phyloP scores from a whole-genome alignment of 352 stramenopile genomes.

The Pythium folliculosum region DNA sequence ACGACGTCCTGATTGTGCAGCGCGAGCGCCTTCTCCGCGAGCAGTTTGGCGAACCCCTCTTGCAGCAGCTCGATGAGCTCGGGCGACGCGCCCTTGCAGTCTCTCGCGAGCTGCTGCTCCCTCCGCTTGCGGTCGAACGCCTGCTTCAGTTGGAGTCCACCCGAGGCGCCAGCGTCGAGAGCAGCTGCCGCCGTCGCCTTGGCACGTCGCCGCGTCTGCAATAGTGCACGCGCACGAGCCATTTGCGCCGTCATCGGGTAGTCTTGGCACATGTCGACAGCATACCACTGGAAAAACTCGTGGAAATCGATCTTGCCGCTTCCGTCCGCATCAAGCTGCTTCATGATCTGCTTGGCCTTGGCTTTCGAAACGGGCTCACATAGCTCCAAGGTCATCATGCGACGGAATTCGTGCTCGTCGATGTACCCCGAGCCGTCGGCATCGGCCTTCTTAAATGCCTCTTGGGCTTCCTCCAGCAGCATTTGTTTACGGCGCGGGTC shows the following conservation, averaged over 20 bases:
- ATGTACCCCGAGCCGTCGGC: slow-evolving; percentile 39
- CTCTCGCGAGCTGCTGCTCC: slow-evolving; percentile 31
- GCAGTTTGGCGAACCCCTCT: slow-evolving; percentile 37
- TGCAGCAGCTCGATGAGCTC: slow-evolving; percentile 43
- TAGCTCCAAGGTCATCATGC: slow-evolving; percentile 37
- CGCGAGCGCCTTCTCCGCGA: slow-evolving; percentile 41
- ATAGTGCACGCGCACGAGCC: slow-evolving; percentile 35
- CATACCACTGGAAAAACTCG: slow-evolving; percentile 59
- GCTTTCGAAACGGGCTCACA: slow-evolving; percentile 43
- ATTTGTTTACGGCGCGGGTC: slow-evolving; percentile 44
- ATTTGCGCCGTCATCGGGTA: slow-evolving; percentile 36
- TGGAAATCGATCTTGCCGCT: slow-evolving; percentile 50
- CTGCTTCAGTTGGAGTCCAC: slow-evolving; percentile 28
- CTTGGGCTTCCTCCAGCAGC: slow-evolving; percentile 33
- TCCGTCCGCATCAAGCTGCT: slow-evolving; percentile 37
- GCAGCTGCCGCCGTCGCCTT: slow-evolving; percentile 26
- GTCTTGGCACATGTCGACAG: slow-evolving; percentile 50
- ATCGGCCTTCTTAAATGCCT: slow-evolving; percentile 40
- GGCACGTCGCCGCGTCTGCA: slow-evolving; percentile 38
- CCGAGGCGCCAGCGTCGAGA: slow-evolving; percentile 20
- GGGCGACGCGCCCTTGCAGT: slow-evolving; percentile 35
- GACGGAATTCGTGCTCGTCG: slow-evolving; percentile 39
- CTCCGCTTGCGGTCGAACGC: slow-evolving; percentile 26
- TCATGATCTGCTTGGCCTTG: slow-evolving; percentile 36
- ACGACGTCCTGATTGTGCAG: slow-evolving; percentile 37